These are phyloP conservation scores for Conticribra guillardii DNA, from an alignment of 108 stramenopile genomes.

Conservation along the genomic window DNA sequence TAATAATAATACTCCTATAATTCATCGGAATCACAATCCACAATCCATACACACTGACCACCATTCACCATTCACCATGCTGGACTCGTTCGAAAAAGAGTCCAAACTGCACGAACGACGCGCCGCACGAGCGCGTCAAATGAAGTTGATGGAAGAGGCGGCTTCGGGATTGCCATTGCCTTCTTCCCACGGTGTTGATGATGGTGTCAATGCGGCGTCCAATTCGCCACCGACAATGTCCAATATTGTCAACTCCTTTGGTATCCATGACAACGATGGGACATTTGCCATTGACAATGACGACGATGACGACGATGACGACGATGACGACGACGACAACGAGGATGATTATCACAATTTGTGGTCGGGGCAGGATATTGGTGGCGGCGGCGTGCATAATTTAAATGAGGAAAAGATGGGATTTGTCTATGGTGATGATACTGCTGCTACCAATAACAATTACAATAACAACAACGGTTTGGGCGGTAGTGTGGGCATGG, in stretches of 20 bases:
- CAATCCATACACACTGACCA: too few relatives aligned
- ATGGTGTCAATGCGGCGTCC: background rate
- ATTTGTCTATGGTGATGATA: background rate
- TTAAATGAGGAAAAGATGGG: background rate
- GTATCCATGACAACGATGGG: constrained; percentile 1
- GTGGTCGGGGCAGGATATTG: background rate
- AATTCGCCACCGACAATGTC: background rate
- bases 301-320: constrained; percentile 15
- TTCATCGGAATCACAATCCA: too few relatives aligned
- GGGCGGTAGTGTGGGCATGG: too few relatives aligned
- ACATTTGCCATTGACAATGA: constrained; percentile 18
- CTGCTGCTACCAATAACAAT: background rate
- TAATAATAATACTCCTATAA: too few relatives aligned
- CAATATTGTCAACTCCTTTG: background rate
- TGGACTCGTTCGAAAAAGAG: constrained; percentile 53
- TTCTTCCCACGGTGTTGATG: background rate
- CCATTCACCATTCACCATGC: constrained; percentile 22
- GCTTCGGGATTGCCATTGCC: constrained; percentile 27
- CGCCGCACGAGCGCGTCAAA: constrained; percentile 35
- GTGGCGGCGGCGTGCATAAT: background rate
- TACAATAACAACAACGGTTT: too few relatives aligned
- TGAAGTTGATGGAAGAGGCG: constrained; percentile 53
- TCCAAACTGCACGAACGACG: constrained; percentile 40
- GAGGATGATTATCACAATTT: background rate
- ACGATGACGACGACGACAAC: background rate